These are phyloP conservation scores for Solanum acaule DNA, from an alignment of 257 asterid species.

Conservation along the genomic window DNA sequence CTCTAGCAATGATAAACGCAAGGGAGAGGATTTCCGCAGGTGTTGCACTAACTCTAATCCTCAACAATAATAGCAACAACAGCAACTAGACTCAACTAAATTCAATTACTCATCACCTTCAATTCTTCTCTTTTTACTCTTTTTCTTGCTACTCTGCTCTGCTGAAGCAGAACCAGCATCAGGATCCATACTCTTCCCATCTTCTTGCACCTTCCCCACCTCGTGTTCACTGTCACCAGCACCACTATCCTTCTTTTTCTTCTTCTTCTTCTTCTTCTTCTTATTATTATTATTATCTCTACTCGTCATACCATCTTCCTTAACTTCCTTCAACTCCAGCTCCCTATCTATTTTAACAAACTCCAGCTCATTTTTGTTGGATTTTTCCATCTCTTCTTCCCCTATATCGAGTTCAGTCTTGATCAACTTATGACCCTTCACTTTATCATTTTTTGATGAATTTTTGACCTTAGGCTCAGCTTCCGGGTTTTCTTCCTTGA, in stretches of 20 bases:
- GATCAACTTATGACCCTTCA: not conserved
- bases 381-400: not conserved
- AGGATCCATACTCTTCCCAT: conserved; percentile 13
- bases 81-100: not conserved
- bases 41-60: not conserved
- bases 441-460: not conserved
- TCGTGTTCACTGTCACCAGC: conserved; percentile 1
- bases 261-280: conserved; percentile 5
- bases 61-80: not conserved
- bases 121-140: conserved; percentile 24
- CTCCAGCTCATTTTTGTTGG: not conserved
- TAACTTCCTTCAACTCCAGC: not conserved
- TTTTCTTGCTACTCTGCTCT: conserved; percentile 11
- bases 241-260: conserved; percentile 6
- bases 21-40: not conserved
- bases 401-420: not conserved
- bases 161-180: not conserved
- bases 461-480: not conserved
- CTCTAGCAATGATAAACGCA: not conserved
- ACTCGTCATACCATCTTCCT: not conserved
- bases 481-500: not conserved
- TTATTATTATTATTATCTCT: not conserved
- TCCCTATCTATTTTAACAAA: not conserved
- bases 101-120: conserved; percentile 5
- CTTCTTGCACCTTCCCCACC: not conserved